These are phyloP conservation scores for Fusarium temperatum DNA, from an alignment of 2,329 filamentous ascomycete genomes.

Conservation along the genomic window DNA sequence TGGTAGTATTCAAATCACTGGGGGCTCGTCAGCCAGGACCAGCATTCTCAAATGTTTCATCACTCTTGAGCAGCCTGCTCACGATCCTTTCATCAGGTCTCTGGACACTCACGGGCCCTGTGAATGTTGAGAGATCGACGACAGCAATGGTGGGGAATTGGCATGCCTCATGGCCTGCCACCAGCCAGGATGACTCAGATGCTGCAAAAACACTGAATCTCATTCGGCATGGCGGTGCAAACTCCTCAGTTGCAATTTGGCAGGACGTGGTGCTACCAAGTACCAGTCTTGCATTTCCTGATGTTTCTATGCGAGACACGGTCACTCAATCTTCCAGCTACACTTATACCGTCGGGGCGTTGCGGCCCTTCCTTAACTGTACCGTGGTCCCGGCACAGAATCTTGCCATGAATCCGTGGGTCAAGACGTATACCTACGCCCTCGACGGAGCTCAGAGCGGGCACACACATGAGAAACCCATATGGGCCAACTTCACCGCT, in stretches of 20 bases:
- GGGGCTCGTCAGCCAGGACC: background rate
- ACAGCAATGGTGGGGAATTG: background rate
- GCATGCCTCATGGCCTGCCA: background rate
- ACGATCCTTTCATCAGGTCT: background rate
- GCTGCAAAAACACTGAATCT: background rate
- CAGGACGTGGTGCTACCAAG: background rate
- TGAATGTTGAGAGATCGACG: background rate
- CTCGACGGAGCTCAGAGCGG: accelerated
- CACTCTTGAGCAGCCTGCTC: background rate
- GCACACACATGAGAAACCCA: background rate
- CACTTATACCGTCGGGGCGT: background rate
- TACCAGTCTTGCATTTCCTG: accelerated
- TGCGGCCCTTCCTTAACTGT: background rate
- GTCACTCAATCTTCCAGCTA: background rate
- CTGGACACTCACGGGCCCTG: background rate
- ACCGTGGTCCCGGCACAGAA: background rate
- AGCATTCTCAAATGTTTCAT: background rate
- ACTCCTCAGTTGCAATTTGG: background rate
- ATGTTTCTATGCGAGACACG: accelerated
- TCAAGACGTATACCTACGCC: too few relatives aligned
- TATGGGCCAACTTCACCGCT: background rate
- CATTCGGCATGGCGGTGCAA: background rate
- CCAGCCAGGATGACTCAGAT: background rate
- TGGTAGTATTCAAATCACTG: background rate
- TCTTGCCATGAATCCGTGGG: background rate